These are phyloP conservation scores for Volvox carteri DNA, from an alignment of 163 green algal genomes.

Conservation along the genomic window DNA sequence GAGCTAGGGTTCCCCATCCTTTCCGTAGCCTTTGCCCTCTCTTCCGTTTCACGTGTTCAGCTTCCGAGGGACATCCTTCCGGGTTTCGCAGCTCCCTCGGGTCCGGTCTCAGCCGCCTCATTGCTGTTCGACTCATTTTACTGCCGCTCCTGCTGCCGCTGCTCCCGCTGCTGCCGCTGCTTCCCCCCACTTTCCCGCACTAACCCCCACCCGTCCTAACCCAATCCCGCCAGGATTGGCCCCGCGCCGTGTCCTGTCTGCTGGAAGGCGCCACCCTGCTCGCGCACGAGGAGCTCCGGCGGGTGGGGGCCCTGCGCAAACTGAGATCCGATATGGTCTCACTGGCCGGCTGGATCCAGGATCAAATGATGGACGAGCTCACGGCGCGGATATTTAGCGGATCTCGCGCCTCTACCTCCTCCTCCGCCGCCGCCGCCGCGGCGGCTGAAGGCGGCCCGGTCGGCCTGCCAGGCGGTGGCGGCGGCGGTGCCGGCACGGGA, in stretches of 20 bases:
- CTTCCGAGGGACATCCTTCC: no score
- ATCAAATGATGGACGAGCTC: conserved; percentile 72
- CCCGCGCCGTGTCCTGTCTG: conserved; percentile 73
- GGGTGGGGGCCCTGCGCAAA: conserved; percentile 75
- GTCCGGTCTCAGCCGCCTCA: no score
- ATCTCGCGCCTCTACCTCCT: not conserved
- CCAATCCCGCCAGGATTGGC: conserved; percentile 83
- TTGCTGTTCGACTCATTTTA: no score
- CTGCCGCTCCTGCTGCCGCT: no score
- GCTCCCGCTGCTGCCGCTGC: not conserved
- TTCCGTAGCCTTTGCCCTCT: not conserved
- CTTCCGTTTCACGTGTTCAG: no score
- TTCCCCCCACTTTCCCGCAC: not conserved
- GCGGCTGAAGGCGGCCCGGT: not conserved
- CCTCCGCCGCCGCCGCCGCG: not conserved
- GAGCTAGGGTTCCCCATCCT: conserved; percentile 7
- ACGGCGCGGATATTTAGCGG: conserved; percentile 67
- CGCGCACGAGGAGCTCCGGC: conserved; percentile 72
- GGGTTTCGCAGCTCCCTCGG: no score
- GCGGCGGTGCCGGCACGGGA: not conserved
- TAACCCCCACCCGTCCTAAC: no score
- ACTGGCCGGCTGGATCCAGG: conserved; percentile 71
- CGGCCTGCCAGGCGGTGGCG: not conserved
- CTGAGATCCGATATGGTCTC: conserved; percentile 71
- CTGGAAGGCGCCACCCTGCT: conserved; percentile 80